Conservation (phyloP, 495 filamentous ascomycete genomes). For the Staphylotrichum longicolle region DNA sequence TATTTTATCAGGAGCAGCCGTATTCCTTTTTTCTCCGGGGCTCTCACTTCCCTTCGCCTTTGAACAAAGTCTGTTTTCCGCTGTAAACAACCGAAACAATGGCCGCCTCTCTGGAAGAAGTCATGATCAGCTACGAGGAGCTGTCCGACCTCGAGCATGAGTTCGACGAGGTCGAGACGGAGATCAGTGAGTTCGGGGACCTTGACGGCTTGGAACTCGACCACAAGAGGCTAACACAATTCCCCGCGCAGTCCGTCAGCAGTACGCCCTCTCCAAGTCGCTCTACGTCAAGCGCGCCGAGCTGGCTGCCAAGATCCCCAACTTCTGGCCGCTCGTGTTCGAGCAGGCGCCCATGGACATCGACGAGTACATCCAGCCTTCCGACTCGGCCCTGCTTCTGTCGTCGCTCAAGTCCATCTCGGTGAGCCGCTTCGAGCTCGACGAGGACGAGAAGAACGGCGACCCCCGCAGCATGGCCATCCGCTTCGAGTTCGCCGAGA, state of each 20-base stretch:
- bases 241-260: conserved; percentile 52
- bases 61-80: not conserved
- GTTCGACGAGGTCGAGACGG: conserved; percentile 66
- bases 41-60: not conserved
- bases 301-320: conserved; percentile 62
- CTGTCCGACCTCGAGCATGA: conserved; percentile 64
- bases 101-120: conserved; percentile 44
- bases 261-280: conserved; percentile 50
- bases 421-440: conserved; percentile 75
- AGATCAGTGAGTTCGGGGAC: conserved; percentile 58
- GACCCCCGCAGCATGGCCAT: conserved; percentile 66
- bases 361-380: conserved; percentile 77
- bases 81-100: conserved; percentile 26
- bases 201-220: not conserved
- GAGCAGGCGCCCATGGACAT: conserved; percentile 79
- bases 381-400: conserved; percentile 67
- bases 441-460: conserved; percentile 49
- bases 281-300: conserved; percentile 71
- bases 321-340: conserved; percentile 89
- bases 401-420: conserved; percentile 58
- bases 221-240: not conserved
- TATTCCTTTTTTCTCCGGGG: not conserved
- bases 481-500: conserved; percentile 60
- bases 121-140: conserved; percentile 51
- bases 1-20: not conserved